Evolutionary conservation across 768 basidiomycete species (phyloP).

Genomic region (Imleria badia): DNA sequence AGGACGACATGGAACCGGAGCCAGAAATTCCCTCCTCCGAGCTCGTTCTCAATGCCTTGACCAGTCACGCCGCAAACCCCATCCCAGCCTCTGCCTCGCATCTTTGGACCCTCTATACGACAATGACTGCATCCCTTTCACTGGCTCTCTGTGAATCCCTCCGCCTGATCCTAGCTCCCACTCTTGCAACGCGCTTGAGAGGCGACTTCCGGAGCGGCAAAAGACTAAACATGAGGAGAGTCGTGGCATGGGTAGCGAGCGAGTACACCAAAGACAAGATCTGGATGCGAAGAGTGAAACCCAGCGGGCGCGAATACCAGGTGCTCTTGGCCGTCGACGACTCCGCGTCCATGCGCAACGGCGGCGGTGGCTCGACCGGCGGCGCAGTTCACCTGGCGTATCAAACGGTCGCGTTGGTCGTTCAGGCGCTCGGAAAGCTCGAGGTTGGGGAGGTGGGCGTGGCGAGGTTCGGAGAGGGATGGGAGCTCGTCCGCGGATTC

Average conservation of each 20-base stretch:
- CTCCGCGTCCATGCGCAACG: constrained; percentile 81
- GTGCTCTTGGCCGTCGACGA: constrained; percentile 93
- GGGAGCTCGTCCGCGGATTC: constrained; percentile 89
- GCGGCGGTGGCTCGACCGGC: constrained; percentile 4
- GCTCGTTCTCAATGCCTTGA: constrained; percentile 20
- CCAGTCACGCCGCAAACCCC: constrained; percentile 19
- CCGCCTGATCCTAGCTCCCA: constrained; percentile 94
- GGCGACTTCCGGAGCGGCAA: constrained; percentile 99
- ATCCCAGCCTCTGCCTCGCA: constrained; percentile 47
- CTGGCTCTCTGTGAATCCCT: constrained; percentile 94
- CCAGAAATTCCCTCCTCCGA: constrained; percentile 18
- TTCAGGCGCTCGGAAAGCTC: constrained; percentile 84
- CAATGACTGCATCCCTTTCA: constrained; percentile 87
- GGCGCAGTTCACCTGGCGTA: constrained; percentile 80
- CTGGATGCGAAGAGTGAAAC: constrained; percentile 93
- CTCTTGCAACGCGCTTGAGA: constrained; percentile 87
- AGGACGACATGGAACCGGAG: constrained; percentile 25
- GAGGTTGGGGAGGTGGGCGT: constrained; percentile 96
- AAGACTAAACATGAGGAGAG: constrained; percentile 97
- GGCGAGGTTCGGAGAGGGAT: constrained; percentile 83
- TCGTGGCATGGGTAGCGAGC: constrained; percentile 96
- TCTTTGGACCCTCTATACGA: constrained; percentile 92
- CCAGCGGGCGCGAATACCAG: constrained; percentile 94
- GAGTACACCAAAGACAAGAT: constrained; percentile 99
- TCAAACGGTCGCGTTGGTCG: constrained; percentile 89